Evolutionary conservation across 2,329 filamentous ascomycete species (phyloP), one percentile per base, ranked within the genome.

Genomic region (Alternaria ethzedia): DNA sequence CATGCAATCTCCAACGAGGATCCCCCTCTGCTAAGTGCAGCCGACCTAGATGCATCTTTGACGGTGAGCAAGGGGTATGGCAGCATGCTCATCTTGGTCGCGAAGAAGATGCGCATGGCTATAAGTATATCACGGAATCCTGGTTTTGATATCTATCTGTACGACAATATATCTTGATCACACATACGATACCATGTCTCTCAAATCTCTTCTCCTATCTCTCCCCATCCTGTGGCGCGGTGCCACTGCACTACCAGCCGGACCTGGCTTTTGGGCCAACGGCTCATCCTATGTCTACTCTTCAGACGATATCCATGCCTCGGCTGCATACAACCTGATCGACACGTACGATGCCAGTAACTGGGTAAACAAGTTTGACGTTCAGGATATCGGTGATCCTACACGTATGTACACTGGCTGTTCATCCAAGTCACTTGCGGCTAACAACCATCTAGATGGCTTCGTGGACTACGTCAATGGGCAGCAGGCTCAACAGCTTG

Each of bases 321-420:
- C 61, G 36, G 66, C 73, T 15, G 71, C 75, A 4, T 79, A 78
- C 54, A 65, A 65, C 3, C 57, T 80, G 54, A 73, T 75, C 15
- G 78, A 79, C 9, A 78, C 70, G 4, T 81, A 81, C 44, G 75
- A 80, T 65, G 69, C 72, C 10, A 76, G 70, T 50, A 81, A 81
- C 68, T 81, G 78, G 79, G 58, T 78, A 10, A 74, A 63, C 67
- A 80, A 75, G 59, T 80, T 81, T 52, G 64, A 74, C 36, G 75
- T 79, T n/a, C 72, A 79, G 45, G 68, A 72, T 45, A 80, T 79
- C 17, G 45, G 66, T 26, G 78, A 80, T 36, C 78, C 78, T 15
- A 79, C 78, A 32, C 76, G 77, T 78, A 66, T 9, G 75, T 57
- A 32, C 8, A 6, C 3, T n/a, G 10, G 13, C 13, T n/a, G n/a